phyloP scores from a whole-genome alignment of 1,284 basidiomycete genomes.

The Ceratobasidium papillatum region DNA sequence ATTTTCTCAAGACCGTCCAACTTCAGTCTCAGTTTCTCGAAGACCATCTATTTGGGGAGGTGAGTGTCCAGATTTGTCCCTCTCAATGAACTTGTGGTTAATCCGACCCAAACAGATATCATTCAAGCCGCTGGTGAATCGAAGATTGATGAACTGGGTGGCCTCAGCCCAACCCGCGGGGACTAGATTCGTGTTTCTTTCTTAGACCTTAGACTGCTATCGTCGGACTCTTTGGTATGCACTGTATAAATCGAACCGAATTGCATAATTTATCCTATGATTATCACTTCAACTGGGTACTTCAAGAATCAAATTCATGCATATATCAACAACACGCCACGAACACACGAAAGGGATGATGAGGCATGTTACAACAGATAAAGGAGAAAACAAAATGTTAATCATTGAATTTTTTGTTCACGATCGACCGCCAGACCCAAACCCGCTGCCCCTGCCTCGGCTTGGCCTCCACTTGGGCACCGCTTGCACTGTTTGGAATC shows the following conservation, averaged over 20 bases:
- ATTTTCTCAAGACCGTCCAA: constrained; percentile 9
- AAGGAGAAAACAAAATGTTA: background rate
- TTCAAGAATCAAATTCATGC: constrained; percentile 32
- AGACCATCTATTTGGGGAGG: constrained; percentile 38
- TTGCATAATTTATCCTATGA: constrained; percentile 40
- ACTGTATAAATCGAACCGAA: constrained; percentile 16
- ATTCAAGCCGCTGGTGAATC: constrained; percentile 30
- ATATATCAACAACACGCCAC: constrained; percentile 35
- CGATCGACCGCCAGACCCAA: constrained; percentile 31
- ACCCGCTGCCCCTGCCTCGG: constrained; percentile 35
- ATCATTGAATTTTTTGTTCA: constrained; percentile 4
- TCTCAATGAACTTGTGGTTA: background rate
- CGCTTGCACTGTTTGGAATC: constrained; percentile 70
- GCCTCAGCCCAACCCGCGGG: background rate
- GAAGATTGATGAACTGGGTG: constrained; percentile 17
- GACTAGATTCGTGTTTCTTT: constrained; percentile 1
- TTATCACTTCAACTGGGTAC: constrained; percentile 15
- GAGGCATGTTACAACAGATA: constrained; percentile 19
- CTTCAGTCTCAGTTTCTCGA: constrained; percentile 22
- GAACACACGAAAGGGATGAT: constrained; percentile 24
- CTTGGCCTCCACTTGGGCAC: constrained; percentile 41
- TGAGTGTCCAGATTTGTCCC: background rate
- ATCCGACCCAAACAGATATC: constrained; percentile 6
- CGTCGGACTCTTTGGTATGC: constrained; percentile 1
- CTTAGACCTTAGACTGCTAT: constrained; percentile 3